Evolutionary conservation across 2,329 filamentous ascomycete species (phyloP).

Genomic region (Aspergillus quadrilineatus): DNA sequence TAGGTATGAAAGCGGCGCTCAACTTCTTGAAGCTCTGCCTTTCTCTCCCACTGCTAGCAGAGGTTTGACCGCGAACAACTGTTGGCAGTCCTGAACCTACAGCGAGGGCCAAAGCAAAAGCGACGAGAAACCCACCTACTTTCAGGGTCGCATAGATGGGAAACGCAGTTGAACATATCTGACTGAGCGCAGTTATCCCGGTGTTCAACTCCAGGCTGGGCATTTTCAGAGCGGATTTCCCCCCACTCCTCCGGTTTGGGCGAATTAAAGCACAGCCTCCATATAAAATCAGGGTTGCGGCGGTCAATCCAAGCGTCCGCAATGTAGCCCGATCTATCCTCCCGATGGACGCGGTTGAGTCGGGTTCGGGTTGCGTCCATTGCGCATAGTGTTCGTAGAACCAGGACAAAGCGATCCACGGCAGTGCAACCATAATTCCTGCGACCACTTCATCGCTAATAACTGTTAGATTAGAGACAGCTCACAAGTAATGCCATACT

Average conservation of each 20-base stretch:
- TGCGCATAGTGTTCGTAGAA: slow-evolving; percentile 30
- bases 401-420: slow-evolving; percentile 41
- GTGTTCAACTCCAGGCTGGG: slow-evolving; percentile 20
- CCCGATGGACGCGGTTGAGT: slow-evolving; percentile 7
- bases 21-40: slow-evolving; percentile 30
- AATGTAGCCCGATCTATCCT: slow-evolving; percentile 22
- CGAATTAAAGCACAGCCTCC: slow-evolving; percentile 29
- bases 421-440: slow-evolving; percentile 44
- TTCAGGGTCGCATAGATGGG: slow-evolving; percentile 59
- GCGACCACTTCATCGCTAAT: slow-evolving; percentile 49
- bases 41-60: slow-evolving; percentile 16
- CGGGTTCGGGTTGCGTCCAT: slow-evolving; percentile 12
- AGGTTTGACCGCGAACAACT: slow-evolving; percentile 17
- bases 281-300: slow-evolving; percentile 33
- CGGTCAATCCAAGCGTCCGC: slow-evolving; percentile 30
- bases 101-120: slow-evolving; percentile 51
- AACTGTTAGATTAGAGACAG: background rate
- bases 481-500: background rate
- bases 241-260: slow-evolving; percentile 11
- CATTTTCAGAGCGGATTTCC: slow-evolving; percentile 14
- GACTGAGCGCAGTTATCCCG: slow-evolving; percentile 28
- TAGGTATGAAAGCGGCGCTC: slow-evolving; percentile 26
- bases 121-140: slow-evolving; percentile 55
- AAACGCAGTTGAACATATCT: slow-evolving; percentile 46
- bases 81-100: slow-evolving; percentile 46